Evolutionary conservation across 2,329 filamentous ascomycete species (phyloP), one percentile per base, ranked within the genome.

Genomic region (Botrytis squamosa): DNA sequence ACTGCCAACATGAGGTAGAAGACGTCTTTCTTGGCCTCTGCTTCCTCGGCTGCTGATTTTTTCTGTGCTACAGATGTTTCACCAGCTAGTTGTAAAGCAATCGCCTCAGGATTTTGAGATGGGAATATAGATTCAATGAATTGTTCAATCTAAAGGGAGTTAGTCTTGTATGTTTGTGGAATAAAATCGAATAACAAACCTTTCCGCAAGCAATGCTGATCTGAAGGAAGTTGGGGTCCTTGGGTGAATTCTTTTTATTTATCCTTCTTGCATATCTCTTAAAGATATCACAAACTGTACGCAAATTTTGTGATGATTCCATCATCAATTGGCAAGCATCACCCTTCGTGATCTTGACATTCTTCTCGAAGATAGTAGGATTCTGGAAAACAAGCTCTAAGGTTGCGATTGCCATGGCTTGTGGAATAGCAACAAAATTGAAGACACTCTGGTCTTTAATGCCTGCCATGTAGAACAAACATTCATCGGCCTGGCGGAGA

Each of bases 371-470:
- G 74, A 99, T 90, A 75, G 87, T 87, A 36, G 93, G 92, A 83
- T 99, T 99, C 80, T 93, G 92, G 89, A 98, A 99, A 79, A 95
- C 92, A 29, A 94, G 86, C 78, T 98, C 95, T 60, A 98, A 85
- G 0, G 95, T 98, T 14, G 96, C 95, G 82, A 99, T 98, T 71
- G 95, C 96, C 96, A 99, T 99, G 77, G 91, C 87, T 83, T 99
- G 96, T 3, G 96, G 96, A 76, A 99, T 99, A 73, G 95, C 95
- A 66, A 94, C 94, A 83, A 99, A 99, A 87, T 99, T 99, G 89
- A 99, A 99, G 40, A 97, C 94, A 81, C 94, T 97, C 85, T 99
- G 96, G 81, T 99, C 96, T 77, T 92, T 91, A 76, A 99, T 90
- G 65, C 93, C 96, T 8, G 95, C 95, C 85, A 99, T 94, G 85